Percentiles rank a stretch among this genome's conserved stretches.
Conservation (phyloP, 257 asterid species). For the Ajuga chamaepitys region DNA sequence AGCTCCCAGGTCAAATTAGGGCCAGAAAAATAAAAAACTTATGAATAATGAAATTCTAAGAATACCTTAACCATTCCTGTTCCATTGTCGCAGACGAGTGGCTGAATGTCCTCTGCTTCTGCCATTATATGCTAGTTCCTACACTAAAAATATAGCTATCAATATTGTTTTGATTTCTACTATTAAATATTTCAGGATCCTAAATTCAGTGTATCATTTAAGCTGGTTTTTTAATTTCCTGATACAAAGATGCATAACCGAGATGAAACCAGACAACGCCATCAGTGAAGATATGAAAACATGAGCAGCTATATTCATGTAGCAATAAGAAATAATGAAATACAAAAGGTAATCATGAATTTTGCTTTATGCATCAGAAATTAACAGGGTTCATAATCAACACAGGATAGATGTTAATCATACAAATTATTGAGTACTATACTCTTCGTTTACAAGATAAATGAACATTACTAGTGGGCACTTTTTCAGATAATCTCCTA, state of each 20-base stretch:
- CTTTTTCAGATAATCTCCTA: conserved; percentile 4
- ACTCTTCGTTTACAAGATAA: background rate
- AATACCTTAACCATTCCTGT: conserved; percentile 55
- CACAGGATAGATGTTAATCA: background rate
- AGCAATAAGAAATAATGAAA: background rate
- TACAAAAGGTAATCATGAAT: background rate
- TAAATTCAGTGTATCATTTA: background rate
- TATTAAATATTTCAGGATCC: background rate
- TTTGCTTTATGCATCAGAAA: background rate
- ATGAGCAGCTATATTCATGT: background rate
- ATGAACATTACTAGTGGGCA: background rate
- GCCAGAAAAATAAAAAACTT: background rate
- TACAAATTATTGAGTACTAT: background rate
- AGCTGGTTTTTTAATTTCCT: background rate
- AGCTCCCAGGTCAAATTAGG: background rate
- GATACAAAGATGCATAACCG: background rate
- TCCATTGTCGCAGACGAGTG: conserved; percentile 52
- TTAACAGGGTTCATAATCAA: background rate
- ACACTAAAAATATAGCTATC: conserved; percentile 2
- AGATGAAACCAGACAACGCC: conserved; percentile 1
- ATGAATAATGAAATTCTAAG: background rate
- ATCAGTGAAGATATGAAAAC: background rate
- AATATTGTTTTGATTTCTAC: background rate
- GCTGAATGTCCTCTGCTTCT: conserved; percentile 45
- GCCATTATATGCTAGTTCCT: conserved; percentile 33